Percentiles rank a stretch among this genome's conserved stretches.
Conservation (phyloP, 768 basidiomycete species). For the Kwoniella sp. region DNA sequence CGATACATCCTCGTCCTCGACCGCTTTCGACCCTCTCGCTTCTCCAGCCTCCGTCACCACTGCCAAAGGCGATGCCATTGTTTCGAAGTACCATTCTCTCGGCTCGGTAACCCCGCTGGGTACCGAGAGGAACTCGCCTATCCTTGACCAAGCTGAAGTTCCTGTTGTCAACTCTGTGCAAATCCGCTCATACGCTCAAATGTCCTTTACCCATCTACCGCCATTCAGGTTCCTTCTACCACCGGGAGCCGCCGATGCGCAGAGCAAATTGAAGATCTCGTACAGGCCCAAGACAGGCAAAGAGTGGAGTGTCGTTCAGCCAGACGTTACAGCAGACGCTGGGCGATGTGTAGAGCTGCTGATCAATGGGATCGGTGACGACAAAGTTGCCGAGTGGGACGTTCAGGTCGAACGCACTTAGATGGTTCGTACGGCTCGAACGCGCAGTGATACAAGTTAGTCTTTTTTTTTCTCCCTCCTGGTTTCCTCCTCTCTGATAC, state of each 20-base stretch:
- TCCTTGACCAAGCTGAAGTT: neutral
- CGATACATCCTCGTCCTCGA: slow-evolving; percentile 28
- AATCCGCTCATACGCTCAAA: slow-evolving; percentile 18
- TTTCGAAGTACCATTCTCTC: neutral
- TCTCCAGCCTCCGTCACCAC: slow-evolving; percentile 10
- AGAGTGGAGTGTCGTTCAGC: slow-evolving; percentile 9
- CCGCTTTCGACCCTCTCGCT: slow-evolving; percentile 13
- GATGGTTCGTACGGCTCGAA: neutral
- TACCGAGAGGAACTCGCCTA: neutral
- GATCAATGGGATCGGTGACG: neutral
- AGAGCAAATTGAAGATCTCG: slow-evolving; percentile 2
- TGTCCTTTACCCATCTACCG: slow-evolving; percentile 16
- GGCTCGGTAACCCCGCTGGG: slow-evolving; percentile 1
- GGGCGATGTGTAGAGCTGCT: slow-evolving; percentile 9
- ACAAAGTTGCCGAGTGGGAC: slow-evolving; percentile 10
- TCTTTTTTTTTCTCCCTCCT: neutral
- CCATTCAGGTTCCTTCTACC: slow-evolving; percentile 25
- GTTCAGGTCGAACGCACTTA: slow-evolving; percentile 19
- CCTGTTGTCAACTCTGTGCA: slow-evolving; percentile 11
- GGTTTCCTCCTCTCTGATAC: neutral
- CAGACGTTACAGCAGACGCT: neutral
- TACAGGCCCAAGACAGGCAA: slow-evolving; percentile 1
- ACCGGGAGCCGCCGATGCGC: slow-evolving; percentile 2
- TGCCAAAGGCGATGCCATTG: neutral
- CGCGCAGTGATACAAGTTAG: no score